Evolutionary conservation across 768 basidiomycete genomes (phyloP).

Genomic region (Lactarius tabidus): DNA sequence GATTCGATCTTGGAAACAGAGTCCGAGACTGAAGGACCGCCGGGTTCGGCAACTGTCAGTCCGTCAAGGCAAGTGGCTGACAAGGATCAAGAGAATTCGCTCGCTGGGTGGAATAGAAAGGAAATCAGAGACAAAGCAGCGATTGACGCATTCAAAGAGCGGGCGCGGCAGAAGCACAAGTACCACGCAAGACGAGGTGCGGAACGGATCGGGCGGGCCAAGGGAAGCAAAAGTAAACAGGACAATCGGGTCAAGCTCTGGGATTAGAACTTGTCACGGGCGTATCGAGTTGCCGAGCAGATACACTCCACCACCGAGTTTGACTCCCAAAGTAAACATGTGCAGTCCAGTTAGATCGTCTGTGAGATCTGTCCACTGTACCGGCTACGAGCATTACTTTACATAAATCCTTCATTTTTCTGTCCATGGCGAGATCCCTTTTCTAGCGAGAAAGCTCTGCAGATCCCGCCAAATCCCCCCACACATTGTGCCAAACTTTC

Average conservation of each 20-base stretch:
- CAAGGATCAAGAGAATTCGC: background rate
- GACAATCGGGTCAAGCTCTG: conserved; percentile 64
- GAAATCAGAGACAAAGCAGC: conserved; percentile 56
- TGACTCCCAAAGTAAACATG: conserved; percentile 4
- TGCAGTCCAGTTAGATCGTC: conserved; percentile 3
- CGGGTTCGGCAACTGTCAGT: conserved; percentile 2
- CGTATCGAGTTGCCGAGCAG: conserved; percentile 18
- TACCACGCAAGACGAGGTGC: conserved; percentile 72
- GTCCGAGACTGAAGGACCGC: background rate
- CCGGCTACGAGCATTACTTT: conserved; percentile 1
- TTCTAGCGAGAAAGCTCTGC: conserved; percentile 8
- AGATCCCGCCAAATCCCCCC: conserved; percentile 20
- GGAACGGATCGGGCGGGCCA: conserved; percentile 57
- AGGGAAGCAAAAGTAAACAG: conserved; percentile 84
- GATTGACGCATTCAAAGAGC: conserved; percentile 54
- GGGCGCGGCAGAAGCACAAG: conserved; percentile 62
- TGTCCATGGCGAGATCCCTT: conserved; percentile 1
- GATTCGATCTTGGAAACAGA: background rate
- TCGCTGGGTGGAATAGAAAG: conserved; percentile 5
- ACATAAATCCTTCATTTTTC: background rate
- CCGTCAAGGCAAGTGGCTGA: conserved; percentile 1
- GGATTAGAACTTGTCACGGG: conserved; percentile 39
- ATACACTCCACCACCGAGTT: conserved; percentile 8
- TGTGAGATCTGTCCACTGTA: conserved; percentile 1
- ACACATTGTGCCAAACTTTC: conserved; percentile 4